Conservation (phyloP, 1,284 basidiomycete species). For the Schizophyllum commune region DNA sequence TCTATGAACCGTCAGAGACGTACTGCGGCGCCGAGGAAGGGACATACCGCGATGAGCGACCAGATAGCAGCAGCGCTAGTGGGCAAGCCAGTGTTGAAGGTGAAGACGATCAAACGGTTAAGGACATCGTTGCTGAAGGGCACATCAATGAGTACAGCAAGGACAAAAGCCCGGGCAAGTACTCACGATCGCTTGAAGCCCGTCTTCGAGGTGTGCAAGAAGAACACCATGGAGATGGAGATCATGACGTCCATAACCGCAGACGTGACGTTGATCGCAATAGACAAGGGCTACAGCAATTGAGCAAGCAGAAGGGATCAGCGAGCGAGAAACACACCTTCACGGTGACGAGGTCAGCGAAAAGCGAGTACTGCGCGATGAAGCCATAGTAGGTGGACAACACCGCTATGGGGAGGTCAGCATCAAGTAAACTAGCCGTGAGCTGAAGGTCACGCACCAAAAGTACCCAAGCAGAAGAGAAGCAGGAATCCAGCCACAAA, state of each 20-base stretch:
- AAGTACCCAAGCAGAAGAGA: not conserved
- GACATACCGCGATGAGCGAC: not conserved
- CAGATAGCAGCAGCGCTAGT: not conserved
- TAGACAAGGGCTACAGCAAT: not conserved
- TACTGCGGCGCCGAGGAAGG: too few relatives aligned
- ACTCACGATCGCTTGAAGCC: not conserved
- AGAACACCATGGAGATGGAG: not conserved
- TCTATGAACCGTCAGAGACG: too few relatives aligned
- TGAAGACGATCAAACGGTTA: not conserved
- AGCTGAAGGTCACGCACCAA: not conserved
- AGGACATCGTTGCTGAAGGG: not conserved
- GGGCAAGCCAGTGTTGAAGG: not conserved
- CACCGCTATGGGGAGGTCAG: not conserved
- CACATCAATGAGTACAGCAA: not conserved
- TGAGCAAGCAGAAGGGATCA: not conserved
- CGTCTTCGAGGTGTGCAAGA: not conserved
- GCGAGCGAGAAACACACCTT: not conserved
- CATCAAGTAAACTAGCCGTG: not conserved
- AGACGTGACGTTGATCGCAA: not conserved
- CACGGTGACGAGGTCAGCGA: not conserved
- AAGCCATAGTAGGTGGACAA: not conserved
- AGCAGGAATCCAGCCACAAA: not conserved
- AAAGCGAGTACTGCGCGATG: not conserved
- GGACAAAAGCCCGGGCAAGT: not conserved
- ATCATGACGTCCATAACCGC: not conserved